A percentile compares a stretch with the other conserved stretches of the same genome.
Evolutionary conservation across 2,329 filamentous ascomycete genomes (phyloP).

Genomic region (Penicillium aurantiogriseum): DNA sequence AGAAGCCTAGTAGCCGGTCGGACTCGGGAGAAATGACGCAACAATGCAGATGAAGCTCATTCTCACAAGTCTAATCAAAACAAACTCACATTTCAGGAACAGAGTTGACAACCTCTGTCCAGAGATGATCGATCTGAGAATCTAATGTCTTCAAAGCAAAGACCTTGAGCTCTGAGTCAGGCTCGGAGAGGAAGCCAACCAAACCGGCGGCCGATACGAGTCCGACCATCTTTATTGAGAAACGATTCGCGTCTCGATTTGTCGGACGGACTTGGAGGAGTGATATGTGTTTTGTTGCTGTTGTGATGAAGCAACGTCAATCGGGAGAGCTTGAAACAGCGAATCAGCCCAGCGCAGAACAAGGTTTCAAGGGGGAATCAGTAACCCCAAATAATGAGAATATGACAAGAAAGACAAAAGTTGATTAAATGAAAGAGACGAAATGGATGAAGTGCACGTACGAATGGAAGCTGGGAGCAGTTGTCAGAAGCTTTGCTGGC

Average conservation of each 20-base stretch:
- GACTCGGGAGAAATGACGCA: slow-evolving; percentile 5
- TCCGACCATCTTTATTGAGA: slow-evolving; percentile 69
- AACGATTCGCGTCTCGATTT: slow-evolving; percentile 14
- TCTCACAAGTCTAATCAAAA: neutral
- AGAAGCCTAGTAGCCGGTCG: slow-evolving; percentile 10
- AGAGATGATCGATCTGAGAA: slow-evolving; percentile 92
- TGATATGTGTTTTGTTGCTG: slow-evolving; percentile 24
- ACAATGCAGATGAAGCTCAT: neutral
- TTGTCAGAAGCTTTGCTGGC: slow-evolving; percentile 28
- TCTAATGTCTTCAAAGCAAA: slow-evolving; percentile 95
- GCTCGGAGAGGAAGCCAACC: slow-evolving; percentile 91
- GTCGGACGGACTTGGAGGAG: slow-evolving; percentile 13
- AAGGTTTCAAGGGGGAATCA: slow-evolving; percentile 3
- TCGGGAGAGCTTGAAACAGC: slow-evolving; percentile 29
- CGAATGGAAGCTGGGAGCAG: slow-evolving; percentile 26
- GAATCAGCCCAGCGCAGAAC: slow-evolving; percentile 20
- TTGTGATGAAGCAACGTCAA: slow-evolving; percentile 35
- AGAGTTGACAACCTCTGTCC: slow-evolving; percentile 92
- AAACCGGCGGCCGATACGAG: slow-evolving; percentile 92
- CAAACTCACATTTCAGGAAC: slow-evolving; percentile 83
- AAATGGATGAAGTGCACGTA: slow-evolving; percentile 24
- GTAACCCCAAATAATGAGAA: slow-evolving; percentile 7
- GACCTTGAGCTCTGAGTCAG: slow-evolving; percentile 88
- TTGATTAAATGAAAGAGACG: slow-evolving; percentile 19
- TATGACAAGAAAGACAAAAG: slow-evolving; percentile 9